These are phyloP conservation scores for Blumeriella jaapii DNA, from an alignment of 2,329 filamentous ascomycete species.

Conservation along the genomic window DNA sequence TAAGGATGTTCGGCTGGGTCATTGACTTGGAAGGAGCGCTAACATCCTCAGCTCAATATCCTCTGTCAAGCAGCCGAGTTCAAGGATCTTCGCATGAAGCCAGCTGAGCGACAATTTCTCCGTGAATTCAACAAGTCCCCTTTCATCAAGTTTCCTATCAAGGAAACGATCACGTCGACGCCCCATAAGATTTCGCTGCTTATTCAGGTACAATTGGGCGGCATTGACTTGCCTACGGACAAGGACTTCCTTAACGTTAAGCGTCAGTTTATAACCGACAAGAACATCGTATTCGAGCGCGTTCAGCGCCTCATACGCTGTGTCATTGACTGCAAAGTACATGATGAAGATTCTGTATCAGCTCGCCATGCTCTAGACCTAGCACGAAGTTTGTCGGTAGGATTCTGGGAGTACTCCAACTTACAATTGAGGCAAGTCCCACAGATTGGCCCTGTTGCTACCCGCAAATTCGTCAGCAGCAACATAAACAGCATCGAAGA, in stretches of 20 bases:
- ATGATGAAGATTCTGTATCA: slow-evolving; percentile 50
- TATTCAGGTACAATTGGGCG: slow-evolving; percentile 64
- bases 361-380: slow-evolving; percentile 64
- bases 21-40: too few relatives aligned
- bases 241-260: slow-evolving; percentile 44
- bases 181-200: slow-evolving; percentile 69
- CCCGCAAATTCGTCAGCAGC: slow-evolving; percentile 61
- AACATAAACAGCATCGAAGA: slow-evolving; percentile 60
- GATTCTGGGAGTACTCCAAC: slow-evolving; percentile 65
- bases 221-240: slow-evolving; percentile 47
- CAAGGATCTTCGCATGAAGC: slow-evolving; percentile 57
- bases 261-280: slow-evolving; percentile 48
- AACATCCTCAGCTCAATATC: slow-evolving; percentile 43
- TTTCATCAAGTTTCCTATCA: slow-evolving; percentile 60
- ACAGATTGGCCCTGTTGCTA: slow-evolving; percentile 62
- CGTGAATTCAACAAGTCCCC: slow-evolving; percentile 60
- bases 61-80: slow-evolving; percentile 63
- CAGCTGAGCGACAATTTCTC: slow-evolving; percentile 56
- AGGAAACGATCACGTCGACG: slow-evolving; percentile 50
- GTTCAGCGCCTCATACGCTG: slow-evolving; percentile 61
- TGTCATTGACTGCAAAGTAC: slow-evolving; percentile 59
- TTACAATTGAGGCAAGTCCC: slow-evolving; percentile 76
- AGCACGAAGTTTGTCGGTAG: slow-evolving; percentile 62
- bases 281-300: slow-evolving; percentile 52
- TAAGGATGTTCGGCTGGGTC: slow-evolving; percentile 33